Evolutionary conservation across 208 protist species (phyloP).

Genomic region (Trypanosoma melophagium): DNA sequence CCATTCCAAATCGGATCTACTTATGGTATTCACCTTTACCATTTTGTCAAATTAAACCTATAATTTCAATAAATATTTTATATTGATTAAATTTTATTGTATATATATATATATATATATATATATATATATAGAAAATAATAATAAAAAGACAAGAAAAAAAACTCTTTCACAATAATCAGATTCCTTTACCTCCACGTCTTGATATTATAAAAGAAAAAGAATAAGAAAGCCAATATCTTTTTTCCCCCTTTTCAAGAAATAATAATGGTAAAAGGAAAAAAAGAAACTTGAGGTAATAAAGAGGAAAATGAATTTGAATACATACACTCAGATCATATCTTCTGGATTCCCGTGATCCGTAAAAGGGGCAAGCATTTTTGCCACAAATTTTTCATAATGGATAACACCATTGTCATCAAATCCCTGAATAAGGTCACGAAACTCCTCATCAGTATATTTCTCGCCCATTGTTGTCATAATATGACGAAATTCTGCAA

Average conservation of each 20-base stretch:
- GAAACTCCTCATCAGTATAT: slow-evolving; percentile 94
- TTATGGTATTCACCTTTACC: slow-evolving; percentile 94
- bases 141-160: background rate
- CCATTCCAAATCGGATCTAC: slow-evolving; percentile 90
- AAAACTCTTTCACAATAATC: background rate
- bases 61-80: background rate
- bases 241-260: background rate
- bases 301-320: slow-evolving; percentile 5
- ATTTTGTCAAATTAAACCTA: slow-evolving; percentile 33
- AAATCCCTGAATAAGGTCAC: slow-evolving; percentile 91
- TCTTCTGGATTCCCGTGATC: slow-evolving; percentile 72
- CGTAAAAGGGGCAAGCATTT: slow-evolving; percentile 90
- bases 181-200: too few species aligned
- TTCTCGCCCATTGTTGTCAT: slow-evolving; percentile 97
- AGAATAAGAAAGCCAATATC: background rate
- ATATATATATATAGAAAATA: too few species aligned
- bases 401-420: slow-evolving; percentile 89
- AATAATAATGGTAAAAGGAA: background rate
- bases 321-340: slow-evolving; percentile 28
- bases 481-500: slow-evolving; percentile 95
- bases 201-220: background rate
- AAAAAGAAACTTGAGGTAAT: background rate
- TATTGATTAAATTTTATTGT: slow-evolving; percentile 12
- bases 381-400: slow-evolving; percentile 88
- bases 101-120: too few species aligned